A percentile compares a stretch with the other conserved stretches of the same genome.
These are phyloP conservation scores for Diaporthe vexans DNA, from an alignment of 2,329 filamentous ascomycete genomes.

Conservation along the genomic window DNA sequence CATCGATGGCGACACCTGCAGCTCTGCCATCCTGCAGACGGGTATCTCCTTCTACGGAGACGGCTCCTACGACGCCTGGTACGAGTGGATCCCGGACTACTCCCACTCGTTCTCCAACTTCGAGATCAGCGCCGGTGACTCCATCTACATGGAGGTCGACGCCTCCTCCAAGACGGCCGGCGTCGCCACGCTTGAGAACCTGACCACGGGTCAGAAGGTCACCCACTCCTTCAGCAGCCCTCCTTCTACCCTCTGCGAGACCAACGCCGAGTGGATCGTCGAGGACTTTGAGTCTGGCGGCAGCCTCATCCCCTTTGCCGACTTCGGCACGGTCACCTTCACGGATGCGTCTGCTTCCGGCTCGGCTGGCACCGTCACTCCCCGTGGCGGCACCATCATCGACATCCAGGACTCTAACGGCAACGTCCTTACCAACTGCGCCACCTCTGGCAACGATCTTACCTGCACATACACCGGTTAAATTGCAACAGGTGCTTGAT, in stretches of 20 bases:
- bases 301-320: constrained; percentile 57
- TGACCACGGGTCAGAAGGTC: constrained; percentile 62
- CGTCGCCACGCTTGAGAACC: constrained; percentile 60
- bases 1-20: constrained; percentile 62
- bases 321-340: constrained; percentile 62
- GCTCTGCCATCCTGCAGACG: constrained; percentile 66
- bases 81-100: constrained; percentile 71
- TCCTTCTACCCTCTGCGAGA: constrained; percentile 59
- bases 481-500: neutral
- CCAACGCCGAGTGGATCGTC: constrained; percentile 74
- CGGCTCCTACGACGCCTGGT: constrained; percentile 65
- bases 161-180: constrained; percentile 58
- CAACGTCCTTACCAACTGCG: constrained; percentile 37
- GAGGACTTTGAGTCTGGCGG: constrained; percentile 62
- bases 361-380: constrained; percentile 50
- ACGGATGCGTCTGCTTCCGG: constrained; percentile 51
- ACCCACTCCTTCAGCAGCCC: constrained; percentile 63
- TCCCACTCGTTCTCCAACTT: constrained; percentile 48
- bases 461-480: constrained; percentile 52
- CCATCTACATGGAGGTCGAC: constrained; percentile 46
- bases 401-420: constrained; percentile 36
- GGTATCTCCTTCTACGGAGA: constrained; percentile 67
- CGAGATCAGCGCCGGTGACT: constrained; percentile 38
- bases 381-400: constrained; percentile 56
- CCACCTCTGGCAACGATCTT: constrained; percentile 35